These are phyloP conservation scores for Escovopsis sp. DNA, from an alignment of 2,329 filamentous ascomycete genomes.

Conservation along the genomic window DNA sequence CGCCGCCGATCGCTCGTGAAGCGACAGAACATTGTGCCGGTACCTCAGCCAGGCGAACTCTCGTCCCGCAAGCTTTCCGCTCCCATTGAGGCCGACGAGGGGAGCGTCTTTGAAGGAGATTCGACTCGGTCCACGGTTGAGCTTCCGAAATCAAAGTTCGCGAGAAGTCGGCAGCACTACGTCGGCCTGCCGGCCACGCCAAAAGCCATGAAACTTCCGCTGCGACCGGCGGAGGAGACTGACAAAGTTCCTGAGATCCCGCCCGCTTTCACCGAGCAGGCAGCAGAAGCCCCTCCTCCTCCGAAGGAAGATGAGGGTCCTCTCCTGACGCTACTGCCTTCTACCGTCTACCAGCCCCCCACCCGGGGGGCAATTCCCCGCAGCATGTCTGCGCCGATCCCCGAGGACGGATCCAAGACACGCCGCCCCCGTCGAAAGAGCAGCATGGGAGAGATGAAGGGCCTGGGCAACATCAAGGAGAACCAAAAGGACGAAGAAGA, in stretches of 20 bases:
- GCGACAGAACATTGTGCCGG: conserved; percentile 63
- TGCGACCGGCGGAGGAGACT: conserved; percentile 37
- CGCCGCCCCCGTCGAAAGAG: conserved; percentile 20
- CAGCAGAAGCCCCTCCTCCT: conserved; percentile 25
- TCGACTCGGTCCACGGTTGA: conserved; percentile 47
- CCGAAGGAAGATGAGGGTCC: conserved; percentile 16
- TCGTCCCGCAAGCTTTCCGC: conserved; percentile 12
- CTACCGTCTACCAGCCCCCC: conserved; percentile 46
- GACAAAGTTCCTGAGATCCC: conserved; percentile 33
- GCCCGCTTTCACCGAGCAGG: conserved; percentile 27
- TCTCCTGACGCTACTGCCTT: conserved; percentile 36
- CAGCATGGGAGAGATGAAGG: conserved; percentile 23
- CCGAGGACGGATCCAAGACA: conserved; percentile 19
- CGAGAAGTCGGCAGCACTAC: conserved; percentile 32
- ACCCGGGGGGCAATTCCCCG: conserved; percentile 34
- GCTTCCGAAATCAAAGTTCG: conserved; percentile 39
- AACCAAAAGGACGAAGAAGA: conserved; percentile 37
- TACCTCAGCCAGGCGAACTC: conserved; percentile 56
- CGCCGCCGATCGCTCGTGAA: conserved; percentile 71
- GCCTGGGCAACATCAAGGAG: conserved; percentile 33
- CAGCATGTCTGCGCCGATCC: conserved; percentile 46
- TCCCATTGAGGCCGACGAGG: conserved; percentile 29
- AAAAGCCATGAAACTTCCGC: conserved; percentile 73
- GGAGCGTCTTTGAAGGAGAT: conserved; percentile 26
- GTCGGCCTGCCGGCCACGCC: conserved; percentile 84